Evolutionary conservation across 2,329 filamentous ascomycete species (phyloP), one percentile per base, ranked within the genome.

Genomic region (Diplodia mutila): DNA sequence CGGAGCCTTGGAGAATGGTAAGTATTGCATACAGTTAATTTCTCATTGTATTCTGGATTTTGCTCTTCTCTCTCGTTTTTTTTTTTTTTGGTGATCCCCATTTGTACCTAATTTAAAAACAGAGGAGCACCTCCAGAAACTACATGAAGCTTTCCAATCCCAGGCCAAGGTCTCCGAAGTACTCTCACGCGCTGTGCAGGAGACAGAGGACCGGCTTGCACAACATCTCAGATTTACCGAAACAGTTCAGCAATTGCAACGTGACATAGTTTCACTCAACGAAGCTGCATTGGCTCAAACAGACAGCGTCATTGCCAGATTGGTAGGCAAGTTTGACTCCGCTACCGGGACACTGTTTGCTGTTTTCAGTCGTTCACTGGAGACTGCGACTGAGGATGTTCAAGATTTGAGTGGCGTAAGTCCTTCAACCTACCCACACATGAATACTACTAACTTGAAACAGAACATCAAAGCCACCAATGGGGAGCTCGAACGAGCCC

Each of bases 1-100:
- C 46, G 78, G 83, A 51, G 85, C 87, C 64, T 82, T 85, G 16
- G 87, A 90, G 67, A 86, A 85, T 73, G 84, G 84, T 78, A 75
- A 67, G 71, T 65, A 21, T 46, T 48, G 8, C 16, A 27, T 32
- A 7, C 39, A 21, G 14, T 21, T 37, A 2, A 27, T 16, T 18
- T 32, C 37, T 4, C 21, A 11, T 42, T 14, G n/a, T 21, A 2
- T 34, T 7, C n/a, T n/a, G n/a, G n/a, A n/a, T n/a, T n/a, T n/a
- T n/a, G n/a, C n/a, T n/a, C n/a, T n/a, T n/a, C n/a, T n/a, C n/a
- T 34, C 18, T 21, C 11, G 5, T 25, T 53, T n/a, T 39, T 39
- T n/a, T 64, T 34, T 29, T 4, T 2, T 52, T 48, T 1, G 8
- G 42, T 37, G 53, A 54, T 14, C 66, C 23, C 16, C 53, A 37